These are phyloP conservation scores for Metschnikowia continentalis DNA, from an alignment of 805 yeast genomes.

Conservation along the genomic window DNA sequence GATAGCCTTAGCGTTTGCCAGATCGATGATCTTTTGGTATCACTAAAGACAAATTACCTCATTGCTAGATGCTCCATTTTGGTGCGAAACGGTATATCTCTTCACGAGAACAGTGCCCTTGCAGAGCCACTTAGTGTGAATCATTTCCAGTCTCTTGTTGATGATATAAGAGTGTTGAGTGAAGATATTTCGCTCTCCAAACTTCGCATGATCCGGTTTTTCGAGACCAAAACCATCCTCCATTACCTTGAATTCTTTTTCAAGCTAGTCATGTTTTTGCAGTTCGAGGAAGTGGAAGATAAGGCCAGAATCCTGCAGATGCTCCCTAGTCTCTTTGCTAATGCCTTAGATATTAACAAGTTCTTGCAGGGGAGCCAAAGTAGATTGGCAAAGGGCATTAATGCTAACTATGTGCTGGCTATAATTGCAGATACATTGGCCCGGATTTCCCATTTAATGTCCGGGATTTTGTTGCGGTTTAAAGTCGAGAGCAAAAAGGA, in stretches of 20 bases:
- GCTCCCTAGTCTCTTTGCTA: slow-evolving; percentile 18
- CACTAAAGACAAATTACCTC: slow-evolving; percentile 25
- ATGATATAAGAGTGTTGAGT: slow-evolving; percentile 25
- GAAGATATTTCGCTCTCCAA: slow-evolving; percentile 17
- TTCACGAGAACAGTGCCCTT: slow-evolving; percentile 1
- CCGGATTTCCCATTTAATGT: slow-evolving; percentile 27
- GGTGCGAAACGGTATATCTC: slow-evolving; percentile 11
- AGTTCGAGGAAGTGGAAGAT: slow-evolving; percentile 30
- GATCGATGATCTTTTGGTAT: slow-evolving; percentile 16
- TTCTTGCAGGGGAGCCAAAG: slow-evolving; percentile 11
- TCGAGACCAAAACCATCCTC: slow-evolving; percentile 17
- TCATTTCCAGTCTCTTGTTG: slow-evolving; percentile 20
- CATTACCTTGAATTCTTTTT: slow-evolving; percentile 28
- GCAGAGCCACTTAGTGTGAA: slow-evolving; percentile 15
- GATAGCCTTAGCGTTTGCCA: slow-evolving; percentile 3
- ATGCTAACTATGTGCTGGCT: slow-evolving; percentile 22
- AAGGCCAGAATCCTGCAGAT: slow-evolving; percentile 9
- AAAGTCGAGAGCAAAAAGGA: slow-evolving; percentile 8
- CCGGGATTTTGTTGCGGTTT: slow-evolving; percentile 31
- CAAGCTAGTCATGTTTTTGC: slow-evolving; percentile 29
- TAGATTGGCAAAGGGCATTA: slow-evolving; percentile 5
- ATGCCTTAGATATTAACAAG: slow-evolving; percentile 13
- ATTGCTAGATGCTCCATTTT: slow-evolving; percentile 23
- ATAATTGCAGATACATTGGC: slow-evolving; percentile 28
- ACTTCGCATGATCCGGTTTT: slow-evolving; percentile 10